A percentile compares a stretch with the other conserved stretches of the same genome.
phyloP scores from a whole-genome alignment of 441 rosid genomes.

The Croton setiger region DNA sequence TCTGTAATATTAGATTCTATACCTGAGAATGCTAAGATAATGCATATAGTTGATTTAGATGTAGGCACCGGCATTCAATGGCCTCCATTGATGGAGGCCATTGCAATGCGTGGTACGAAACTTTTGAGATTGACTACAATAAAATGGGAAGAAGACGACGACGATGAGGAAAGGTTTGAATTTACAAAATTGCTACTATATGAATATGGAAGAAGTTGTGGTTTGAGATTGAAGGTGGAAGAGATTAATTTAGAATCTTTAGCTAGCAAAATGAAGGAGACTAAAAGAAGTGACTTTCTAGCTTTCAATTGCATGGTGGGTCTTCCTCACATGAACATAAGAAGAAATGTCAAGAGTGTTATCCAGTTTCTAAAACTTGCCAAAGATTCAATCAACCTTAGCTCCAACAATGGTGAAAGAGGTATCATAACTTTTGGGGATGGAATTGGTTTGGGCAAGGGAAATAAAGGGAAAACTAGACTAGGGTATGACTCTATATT shows the following conservation, averaged over 20 bases:
- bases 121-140: conserved; percentile 27
- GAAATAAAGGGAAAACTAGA: background rate
- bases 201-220: conserved; percentile 25
- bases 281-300: conserved; percentile 21
- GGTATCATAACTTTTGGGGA: conserved; percentile 30
- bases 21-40: conserved; percentile 21
- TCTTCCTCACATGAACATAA: conserved; percentile 30
- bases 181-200: conserved; percentile 24
- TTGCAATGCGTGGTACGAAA: conserved; percentile 12
- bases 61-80: conserved; percentile 40
- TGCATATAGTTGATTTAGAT: conserved; percentile 40
- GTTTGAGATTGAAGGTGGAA: conserved; percentile 30
- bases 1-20: conserved; percentile 36
- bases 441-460: conserved; percentile 16
- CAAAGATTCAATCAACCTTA: conserved; percentile 17
- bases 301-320: conserved; percentile 43
- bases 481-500: conserved; percentile 18
- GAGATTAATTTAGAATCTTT: conserved; percentile 30
- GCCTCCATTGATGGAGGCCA: conserved; percentile 38
- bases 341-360: conserved; percentile 11
- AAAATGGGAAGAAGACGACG: conserved; percentile 29
- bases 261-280: conserved; percentile 22
- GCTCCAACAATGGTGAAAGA: background rate
- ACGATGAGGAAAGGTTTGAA: no score
- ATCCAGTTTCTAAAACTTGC: conserved; percentile 27